Evolutionary conservation across 75 land plant genomes (phyloP).

Genomic region (Pseudotsuga menziesii): DNA sequence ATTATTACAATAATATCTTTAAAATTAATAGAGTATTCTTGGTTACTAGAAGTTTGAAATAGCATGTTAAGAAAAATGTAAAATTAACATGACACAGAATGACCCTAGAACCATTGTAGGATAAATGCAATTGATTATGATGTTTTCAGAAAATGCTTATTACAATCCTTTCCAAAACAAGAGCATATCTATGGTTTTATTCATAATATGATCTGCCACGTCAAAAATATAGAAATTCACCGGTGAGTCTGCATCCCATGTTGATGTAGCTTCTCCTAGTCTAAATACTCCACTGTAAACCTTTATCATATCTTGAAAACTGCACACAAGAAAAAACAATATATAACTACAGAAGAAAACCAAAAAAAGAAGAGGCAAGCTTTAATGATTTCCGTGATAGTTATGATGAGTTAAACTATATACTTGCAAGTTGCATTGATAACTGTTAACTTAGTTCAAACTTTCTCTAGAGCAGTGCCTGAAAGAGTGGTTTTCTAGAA

Average conservation of each 20-base stretch:
- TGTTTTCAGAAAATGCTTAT: neutral
- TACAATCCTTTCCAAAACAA: neutral
- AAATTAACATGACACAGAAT: no score
- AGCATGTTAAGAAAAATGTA: no score
- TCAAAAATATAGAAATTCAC: slow-evolving; percentile 23
- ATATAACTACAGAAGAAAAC: neutral
- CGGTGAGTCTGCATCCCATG: slow-evolving; percentile 95
- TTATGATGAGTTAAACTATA: neutral
- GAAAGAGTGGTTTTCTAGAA: no score
- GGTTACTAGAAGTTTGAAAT: no score
- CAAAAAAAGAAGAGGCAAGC: neutral
- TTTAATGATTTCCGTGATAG: neutral
- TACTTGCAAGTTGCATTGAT: neutral
- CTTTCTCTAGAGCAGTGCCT: no score
- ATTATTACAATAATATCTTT: no score
- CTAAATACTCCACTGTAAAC: slow-evolving; percentile 89
- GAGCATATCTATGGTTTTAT: neutral
- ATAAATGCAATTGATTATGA: no score
- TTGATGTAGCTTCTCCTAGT: slow-evolving; percentile 89
- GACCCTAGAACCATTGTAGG: no score
- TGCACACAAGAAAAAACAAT: slow-evolving; percentile 18
- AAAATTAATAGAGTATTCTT: no score
- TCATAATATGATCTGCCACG: slow-evolving; percentile 5
- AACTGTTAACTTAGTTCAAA: no score
- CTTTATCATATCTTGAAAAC: slow-evolving; percentile 92